Evolutionary conservation across 257 asterid genomes (phyloP).

Genomic region (Nicotiana sylvestris): DNA sequence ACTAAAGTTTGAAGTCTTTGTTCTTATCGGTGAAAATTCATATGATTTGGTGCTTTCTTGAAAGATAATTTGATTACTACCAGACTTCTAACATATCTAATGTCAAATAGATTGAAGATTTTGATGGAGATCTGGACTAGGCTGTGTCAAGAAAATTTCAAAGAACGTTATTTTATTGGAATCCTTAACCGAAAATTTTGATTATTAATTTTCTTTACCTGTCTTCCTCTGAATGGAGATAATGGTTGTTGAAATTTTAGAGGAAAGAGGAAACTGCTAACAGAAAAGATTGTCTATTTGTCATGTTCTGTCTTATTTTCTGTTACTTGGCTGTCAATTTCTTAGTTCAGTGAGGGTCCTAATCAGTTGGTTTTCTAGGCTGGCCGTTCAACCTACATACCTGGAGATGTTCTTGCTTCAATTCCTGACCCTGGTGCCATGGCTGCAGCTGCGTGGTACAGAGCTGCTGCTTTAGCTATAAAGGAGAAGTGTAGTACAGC

Average conservation of each 20-base stretch:
- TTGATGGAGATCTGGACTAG: background rate
- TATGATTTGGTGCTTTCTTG: background rate
- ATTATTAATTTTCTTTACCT: background rate
- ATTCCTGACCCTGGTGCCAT: constrained; percentile 95
- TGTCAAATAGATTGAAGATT: background rate
- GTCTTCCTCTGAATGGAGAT: background rate
- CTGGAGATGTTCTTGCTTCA: constrained; percentile 69
- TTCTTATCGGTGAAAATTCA: background rate
- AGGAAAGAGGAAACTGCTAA: background rate
- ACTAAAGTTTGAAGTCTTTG: background rate
- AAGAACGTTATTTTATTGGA: background rate
- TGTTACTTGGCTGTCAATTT: background rate
- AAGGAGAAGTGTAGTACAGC: constrained; percentile 33
- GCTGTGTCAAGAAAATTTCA: background rate
- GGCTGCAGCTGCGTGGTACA: constrained; percentile 94
- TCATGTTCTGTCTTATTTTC: background rate
- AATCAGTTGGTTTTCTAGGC: constrained; percentile 55
- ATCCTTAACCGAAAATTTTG: background rate
- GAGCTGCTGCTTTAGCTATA: constrained; percentile 70
- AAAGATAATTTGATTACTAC: background rate
- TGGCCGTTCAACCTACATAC: constrained; percentile 83
- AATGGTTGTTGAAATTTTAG: background rate
- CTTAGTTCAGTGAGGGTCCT: background rate
- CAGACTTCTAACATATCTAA: background rate
- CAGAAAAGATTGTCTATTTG: background rate